phyloP scores from a whole-genome alignment of 2,329 filamentous ascomycete genomes.

The Pseudodiploospora longispora region DNA sequence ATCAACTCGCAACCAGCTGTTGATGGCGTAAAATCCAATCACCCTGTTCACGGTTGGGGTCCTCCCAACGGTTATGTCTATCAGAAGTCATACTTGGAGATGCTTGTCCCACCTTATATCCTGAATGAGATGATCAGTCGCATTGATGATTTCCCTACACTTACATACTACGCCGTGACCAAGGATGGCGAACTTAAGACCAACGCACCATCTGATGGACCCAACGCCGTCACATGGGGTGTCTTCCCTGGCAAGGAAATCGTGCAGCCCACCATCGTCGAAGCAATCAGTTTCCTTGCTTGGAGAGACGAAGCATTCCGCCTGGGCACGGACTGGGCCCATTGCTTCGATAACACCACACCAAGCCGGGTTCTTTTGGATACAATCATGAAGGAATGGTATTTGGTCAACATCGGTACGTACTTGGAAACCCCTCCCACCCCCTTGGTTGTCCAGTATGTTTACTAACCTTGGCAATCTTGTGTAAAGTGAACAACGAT shows the following conservation, averaged over 20 bases:
- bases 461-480: background rate
- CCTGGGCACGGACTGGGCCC: slow-evolving; percentile 87
- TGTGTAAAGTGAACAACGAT: slow-evolving; percentile 79
- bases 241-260: slow-evolving; percentile 99
- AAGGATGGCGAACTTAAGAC: slow-evolving; percentile 74
- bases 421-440: slow-evolving; percentile 5
- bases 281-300: slow-evolving; percentile 92
- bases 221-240: slow-evolving; percentile 98
- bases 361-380: slow-evolving; percentile 75
- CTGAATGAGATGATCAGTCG: slow-evolving; percentile 69
- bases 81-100: slow-evolving; percentile 94
- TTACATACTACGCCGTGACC: slow-evolving; percentile 93
- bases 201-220: slow-evolving; percentile 76
- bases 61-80: slow-evolving; percentile 94
- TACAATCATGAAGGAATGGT: slow-evolving; percentile 82
- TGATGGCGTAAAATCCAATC: slow-evolving; percentile 78
- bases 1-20: slow-evolving; percentile 98
- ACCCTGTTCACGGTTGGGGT: slow-evolving; percentile 88
- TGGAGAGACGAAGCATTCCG: slow-evolving; percentile 98
- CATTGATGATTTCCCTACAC: slow-evolving; percentile 67
- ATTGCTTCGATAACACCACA: slow-evolving; percentile 71
- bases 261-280: slow-evolving; percentile 99
- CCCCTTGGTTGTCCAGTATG: background rate
- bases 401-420: slow-evolving; percentile 88
- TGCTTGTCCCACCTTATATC: slow-evolving; percentile 74